Evolutionary conservation across 1,284 basidiomycete genomes (phyloP).

Genomic region (Ceratobasidium sp.): DNA sequence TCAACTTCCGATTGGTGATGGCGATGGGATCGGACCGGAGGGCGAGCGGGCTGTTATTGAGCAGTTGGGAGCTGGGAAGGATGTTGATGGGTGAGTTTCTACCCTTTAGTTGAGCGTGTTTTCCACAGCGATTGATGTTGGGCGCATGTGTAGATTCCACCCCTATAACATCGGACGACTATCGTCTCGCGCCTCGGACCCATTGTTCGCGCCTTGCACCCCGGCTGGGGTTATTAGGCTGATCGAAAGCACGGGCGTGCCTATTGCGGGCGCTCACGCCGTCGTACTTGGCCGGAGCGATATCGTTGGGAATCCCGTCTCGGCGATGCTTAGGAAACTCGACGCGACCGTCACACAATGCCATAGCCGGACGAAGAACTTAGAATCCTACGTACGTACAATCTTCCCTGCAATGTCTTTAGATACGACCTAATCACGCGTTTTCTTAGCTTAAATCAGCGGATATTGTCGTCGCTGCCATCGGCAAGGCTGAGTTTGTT

Average conservation of each 20-base stretch:
- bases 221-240: slow-evolving; percentile 94
- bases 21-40: slow-evolving; percentile 85
- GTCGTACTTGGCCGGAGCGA: slow-evolving; percentile 98
- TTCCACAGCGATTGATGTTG: background rate
- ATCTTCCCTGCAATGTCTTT: slow-evolving; percentile 9
- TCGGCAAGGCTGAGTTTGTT: slow-evolving; percentile 92
- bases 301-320: slow-evolving; percentile 97
- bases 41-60: slow-evolving; percentile 94
- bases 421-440: background rate
- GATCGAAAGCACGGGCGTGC: slow-evolving; percentile 85
- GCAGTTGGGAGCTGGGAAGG: slow-evolving; percentile 94
- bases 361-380: slow-evolving; percentile 89
- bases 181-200: slow-evolving; percentile 89
- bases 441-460: slow-evolving; percentile 79
- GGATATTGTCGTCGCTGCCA: slow-evolving; percentile 94
- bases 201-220: slow-evolving; percentile 95
- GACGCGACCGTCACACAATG: slow-evolving; percentile 99
- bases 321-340: slow-evolving; percentile 87
- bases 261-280: slow-evolving; percentile 82
- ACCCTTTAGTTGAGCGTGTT: too few species aligned
- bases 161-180: slow-evolving; percentile 99
- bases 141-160: slow-evolving; percentile 78
- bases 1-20: slow-evolving; percentile 94
- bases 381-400: slow-evolving; percentile 78
- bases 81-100: slow-evolving; percentile 88